Evolutionary conservation across 73 alveolate genomes (phyloP).

Genomic region (Paraurostyla sp.): DNA sequence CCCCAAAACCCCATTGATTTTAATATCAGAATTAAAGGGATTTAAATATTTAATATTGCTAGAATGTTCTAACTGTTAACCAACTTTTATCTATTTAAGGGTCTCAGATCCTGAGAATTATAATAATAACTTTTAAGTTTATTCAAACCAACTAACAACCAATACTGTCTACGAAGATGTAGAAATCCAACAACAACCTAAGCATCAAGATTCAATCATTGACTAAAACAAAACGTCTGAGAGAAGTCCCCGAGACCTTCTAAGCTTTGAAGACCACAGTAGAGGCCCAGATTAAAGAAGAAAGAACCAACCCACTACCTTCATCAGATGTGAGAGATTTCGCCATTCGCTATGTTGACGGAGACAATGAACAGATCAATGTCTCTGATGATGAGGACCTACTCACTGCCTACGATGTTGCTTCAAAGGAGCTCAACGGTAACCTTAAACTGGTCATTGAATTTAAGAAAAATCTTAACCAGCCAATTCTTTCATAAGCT

Average conservation of each 20-base stretch:
- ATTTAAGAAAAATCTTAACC: background rate
- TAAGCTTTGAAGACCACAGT: slow-evolving; percentile 36
- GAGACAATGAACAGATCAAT: slow-evolving; percentile 44
- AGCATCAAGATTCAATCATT: slow-evolving; percentile 28
- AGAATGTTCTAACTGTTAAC: no score
- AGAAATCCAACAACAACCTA: no score
- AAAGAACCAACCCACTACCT: background rate
- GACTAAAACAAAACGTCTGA: slow-evolving; percentile 34
- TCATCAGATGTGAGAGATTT: background rate
- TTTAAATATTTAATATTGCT: no score
- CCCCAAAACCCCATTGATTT: no score
- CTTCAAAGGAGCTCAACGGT: slow-evolving; percentile 8
- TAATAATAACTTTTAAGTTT: slow-evolving; percentile 33
- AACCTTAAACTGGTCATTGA: background rate
- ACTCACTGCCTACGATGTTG: slow-evolving; percentile 49
- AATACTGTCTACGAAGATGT: no score
- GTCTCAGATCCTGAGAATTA: background rate
- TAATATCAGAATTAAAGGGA: no score
- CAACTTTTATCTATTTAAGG: slow-evolving; percentile 3
- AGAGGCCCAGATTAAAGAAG: slow-evolving; percentile 9
- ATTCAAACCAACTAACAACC: background rate
- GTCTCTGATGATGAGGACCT: slow-evolving; percentile 72
- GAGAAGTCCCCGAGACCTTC: slow-evolving; percentile 37
- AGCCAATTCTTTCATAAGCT: background rate
- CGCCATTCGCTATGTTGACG: slow-evolving; percentile 38